phyloP scores from a whole-genome alignment of 768 basidiomycete species.

The Rhodotorula diobovata region DNA sequence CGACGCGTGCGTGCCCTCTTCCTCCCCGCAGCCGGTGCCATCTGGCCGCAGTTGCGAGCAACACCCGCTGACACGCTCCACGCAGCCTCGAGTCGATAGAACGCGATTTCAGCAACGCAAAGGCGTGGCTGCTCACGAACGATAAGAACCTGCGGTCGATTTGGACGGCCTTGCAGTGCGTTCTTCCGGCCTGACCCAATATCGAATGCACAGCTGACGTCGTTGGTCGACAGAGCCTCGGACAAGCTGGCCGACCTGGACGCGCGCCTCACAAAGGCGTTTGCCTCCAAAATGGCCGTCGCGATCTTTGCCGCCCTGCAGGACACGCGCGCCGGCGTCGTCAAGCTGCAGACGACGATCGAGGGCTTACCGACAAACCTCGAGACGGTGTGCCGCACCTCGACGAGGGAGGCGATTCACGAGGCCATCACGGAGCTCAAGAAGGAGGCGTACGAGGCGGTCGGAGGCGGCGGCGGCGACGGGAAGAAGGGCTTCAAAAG shows the following conservation, averaged over 20 bases:
- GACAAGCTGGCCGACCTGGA: conserved; percentile 30
- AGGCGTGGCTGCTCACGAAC: conserved; percentile 20
- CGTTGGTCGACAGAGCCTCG: conserved; percentile 7
- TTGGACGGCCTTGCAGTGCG: conserved; percentile 30
- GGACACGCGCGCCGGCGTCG: conserved; percentile 24
- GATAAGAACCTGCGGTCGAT: conserved; percentile 22
- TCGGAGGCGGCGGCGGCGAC: not conserved
- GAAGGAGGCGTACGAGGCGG: conserved; percentile 27
- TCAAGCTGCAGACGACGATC: conserved; percentile 28
- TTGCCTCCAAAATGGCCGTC: conserved; percentile 30
- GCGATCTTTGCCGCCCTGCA: conserved; percentile 33
- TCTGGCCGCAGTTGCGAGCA: not conserved
- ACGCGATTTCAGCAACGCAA: conserved; percentile 29
- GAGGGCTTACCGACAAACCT: conserved; percentile 29
- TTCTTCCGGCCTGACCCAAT: too few species aligned
- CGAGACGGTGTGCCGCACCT: conserved; percentile 11
- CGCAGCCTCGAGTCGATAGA: not conserved
- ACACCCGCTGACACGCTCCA: not conserved
- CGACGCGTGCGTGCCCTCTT: conserved; percentile 10
- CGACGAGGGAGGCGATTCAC: conserved; percentile 27
- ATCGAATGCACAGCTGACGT: not conserved
- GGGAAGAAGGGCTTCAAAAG: conserved; percentile 20
- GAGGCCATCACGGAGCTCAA: conserved; percentile 35
- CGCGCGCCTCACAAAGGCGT: conserved; percentile 28
- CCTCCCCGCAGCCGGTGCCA: too few species aligned